phyloP scores from a whole-genome alignment of 2,329 filamentous ascomycete genomes.

The Clonostachys byssicola region DNA sequence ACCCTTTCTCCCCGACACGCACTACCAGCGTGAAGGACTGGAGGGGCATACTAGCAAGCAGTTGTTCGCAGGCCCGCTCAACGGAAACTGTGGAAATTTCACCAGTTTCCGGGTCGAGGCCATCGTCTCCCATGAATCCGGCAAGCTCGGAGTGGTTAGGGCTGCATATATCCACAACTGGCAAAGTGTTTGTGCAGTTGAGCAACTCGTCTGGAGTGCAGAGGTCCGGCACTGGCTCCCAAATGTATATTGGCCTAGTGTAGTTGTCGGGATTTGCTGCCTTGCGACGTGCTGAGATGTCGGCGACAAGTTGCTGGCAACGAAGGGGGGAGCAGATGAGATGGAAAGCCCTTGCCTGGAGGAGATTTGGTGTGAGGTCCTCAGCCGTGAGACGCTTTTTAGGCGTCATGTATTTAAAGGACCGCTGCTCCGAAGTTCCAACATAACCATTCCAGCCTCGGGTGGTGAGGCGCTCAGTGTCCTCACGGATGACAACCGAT shows the following conservation, averaged over 20 bases:
- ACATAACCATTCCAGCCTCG: conserved; percentile 91
- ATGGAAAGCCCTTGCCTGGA: conserved; percentile 77
- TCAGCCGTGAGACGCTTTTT: conserved; percentile 76
- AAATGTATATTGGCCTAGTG: conserved; percentile 72
- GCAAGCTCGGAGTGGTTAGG: conserved; percentile 92
- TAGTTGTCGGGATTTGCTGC: conserved; percentile 20
- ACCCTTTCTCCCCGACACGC: conserved; percentile 68
- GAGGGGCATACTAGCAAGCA: conserved; percentile 60
- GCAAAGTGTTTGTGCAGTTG: conserved; percentile 59
- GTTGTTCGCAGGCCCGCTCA: conserved; percentile 58
- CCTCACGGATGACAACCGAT: conserved; percentile 63
- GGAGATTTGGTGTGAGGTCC: conserved; percentile 62
- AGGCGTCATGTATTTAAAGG: conserved; percentile 84
- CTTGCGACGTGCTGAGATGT: conserved; percentile 60
- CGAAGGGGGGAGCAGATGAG: conserved; percentile 78
- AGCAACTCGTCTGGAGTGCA: conserved; percentile 68
- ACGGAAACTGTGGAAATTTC: conserved; percentile 46
- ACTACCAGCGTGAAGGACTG: conserved; percentile 65
- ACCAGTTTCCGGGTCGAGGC: conserved; percentile 49
- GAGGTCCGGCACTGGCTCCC: conserved; percentile 91
- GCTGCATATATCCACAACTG: conserved; percentile 58
- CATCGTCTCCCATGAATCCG: conserved; percentile 68
- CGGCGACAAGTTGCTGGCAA: conserved; percentile 70
- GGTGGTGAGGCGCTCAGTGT: conserved; percentile 70
- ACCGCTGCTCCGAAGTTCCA: conserved; percentile 55